Percentiles rank a stretch among this genome's conserved stretches.
These are phyloP conservation scores for Gossypium anomalum DNA, from an alignment of 345 rosid genomes.

Conservation along the genomic window DNA sequence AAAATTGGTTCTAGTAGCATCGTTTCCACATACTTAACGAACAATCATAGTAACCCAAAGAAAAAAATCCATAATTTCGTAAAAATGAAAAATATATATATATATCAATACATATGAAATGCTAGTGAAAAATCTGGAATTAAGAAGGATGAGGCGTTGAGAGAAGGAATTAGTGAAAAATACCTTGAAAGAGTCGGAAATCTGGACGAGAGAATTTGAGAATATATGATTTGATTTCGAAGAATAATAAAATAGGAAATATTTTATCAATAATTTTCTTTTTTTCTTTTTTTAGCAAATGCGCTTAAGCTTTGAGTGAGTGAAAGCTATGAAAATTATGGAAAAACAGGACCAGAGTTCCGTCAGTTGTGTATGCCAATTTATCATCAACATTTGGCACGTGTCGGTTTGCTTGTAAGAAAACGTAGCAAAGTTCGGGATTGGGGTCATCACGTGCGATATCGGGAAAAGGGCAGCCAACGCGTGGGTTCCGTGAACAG, in stretches of 20 bases:
- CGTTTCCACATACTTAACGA: background rate
- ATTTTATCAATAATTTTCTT: background rate
- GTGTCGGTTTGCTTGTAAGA: conserved; percentile 23
- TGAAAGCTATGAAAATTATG: conserved; percentile 15
- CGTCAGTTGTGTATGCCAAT: conserved; percentile 21
- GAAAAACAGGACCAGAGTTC: conserved; percentile 3
- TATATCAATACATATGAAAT: background rate
- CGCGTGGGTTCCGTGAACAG: conserved; percentile 22
- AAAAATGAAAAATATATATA: background rate
- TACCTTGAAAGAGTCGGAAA: conserved; percentile 4
- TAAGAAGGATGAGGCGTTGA: background rate
- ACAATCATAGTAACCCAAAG: background rate
- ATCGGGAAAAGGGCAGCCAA: conserved; percentile 8
- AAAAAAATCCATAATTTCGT: background rate
- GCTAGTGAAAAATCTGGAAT: background rate
- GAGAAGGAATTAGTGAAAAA: background rate
- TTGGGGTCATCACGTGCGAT: conserved; percentile 22
- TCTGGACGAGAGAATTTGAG: background rate
- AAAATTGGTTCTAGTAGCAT: background rate
- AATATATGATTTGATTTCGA: conserved; percentile 16
- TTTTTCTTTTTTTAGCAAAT: background rate
- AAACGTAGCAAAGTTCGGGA: conserved; percentile 29
- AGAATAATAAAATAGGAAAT: background rate
- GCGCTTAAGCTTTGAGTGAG: conserved; percentile 3
- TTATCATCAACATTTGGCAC: conserved; percentile 25